Percentiles rank a stretch among this genome's conserved stretches.
Conservation (phyloP, 148 eudicot genomes). For the Cornus florida region DNA sequence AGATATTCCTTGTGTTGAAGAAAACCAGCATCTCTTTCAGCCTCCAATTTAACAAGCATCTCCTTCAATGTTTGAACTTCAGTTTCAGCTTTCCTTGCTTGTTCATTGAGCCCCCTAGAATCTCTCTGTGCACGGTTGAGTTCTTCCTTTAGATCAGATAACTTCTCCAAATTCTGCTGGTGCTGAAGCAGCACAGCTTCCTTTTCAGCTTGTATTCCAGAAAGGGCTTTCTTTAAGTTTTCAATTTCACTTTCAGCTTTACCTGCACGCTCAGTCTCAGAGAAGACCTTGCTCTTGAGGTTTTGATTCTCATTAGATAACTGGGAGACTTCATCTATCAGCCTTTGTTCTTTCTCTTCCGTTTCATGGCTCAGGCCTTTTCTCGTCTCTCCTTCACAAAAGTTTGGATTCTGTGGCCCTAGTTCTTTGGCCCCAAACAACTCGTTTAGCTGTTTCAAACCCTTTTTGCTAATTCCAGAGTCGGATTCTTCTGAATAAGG, state of each 20-base stretch:
- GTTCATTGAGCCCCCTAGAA: conserved; percentile 45
- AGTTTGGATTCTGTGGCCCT: conserved; percentile 27
- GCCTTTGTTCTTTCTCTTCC: conserved; percentile 25
- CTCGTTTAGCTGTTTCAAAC: conserved; percentile 70
- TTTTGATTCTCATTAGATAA: conserved; percentile 45
- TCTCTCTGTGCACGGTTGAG: conserved; percentile 46
- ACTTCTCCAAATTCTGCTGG: conserved; percentile 56
- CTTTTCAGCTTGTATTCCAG: conserved; percentile 56
- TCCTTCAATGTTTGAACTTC: conserved; percentile 68
- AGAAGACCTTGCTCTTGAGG: conserved; percentile 37
- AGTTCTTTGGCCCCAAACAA: conserved; percentile 47
- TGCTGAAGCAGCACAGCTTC: conserved; percentile 51
- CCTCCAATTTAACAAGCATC: conserved; percentile 50
- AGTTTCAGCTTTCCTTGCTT: conserved; percentile 46
- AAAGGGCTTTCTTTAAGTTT: conserved; percentile 53
- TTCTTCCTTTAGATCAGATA: conserved; percentile 58
- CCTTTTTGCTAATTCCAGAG: conserved; percentile 33
- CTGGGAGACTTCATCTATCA: conserved; percentile 27
- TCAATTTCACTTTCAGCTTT: conserved; percentile 61
- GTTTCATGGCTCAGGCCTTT: conserved; percentile 10
- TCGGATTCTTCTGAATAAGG: conserved; percentile 26
- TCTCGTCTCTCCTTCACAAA: conserved; percentile 22
- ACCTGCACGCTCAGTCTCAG: conserved; percentile 53
- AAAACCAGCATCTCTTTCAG: conserved; percentile 57
- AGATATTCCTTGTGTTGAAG: conserved; percentile 37